Evolutionary conservation across 495 filamentous ascomycete genomes (phyloP).

Genomic region (Rostrohypoxylon terebratum): DNA sequence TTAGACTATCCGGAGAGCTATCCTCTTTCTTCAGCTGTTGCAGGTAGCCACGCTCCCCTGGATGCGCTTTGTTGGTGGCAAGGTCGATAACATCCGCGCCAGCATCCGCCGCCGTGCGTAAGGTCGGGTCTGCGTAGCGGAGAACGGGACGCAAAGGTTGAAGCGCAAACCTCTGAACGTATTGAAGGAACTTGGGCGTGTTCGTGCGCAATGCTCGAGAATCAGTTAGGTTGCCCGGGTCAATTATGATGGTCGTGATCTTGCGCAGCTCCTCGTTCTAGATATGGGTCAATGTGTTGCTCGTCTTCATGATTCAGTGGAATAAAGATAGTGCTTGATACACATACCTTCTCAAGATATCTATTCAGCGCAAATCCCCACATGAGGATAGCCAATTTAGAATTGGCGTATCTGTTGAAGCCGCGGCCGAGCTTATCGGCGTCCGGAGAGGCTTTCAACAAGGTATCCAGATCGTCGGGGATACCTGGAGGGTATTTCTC

Average conservation of each 20-base stretch:
- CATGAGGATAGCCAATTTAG: slow-evolving; percentile 58
- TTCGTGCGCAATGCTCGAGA: slow-evolving; percentile 60
- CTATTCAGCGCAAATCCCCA: slow-evolving; percentile 61
- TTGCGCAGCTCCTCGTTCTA: slow-evolving; percentile 52
- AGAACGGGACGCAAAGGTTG: slow-evolving; percentile 54
- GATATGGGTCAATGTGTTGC: not conserved
- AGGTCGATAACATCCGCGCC: slow-evolving; percentile 52
- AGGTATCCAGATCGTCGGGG: slow-evolving; percentile 43
- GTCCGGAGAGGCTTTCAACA: slow-evolving; percentile 36
- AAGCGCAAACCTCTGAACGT: slow-evolving; percentile 45
- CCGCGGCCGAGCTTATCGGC: slow-evolving; percentile 54
- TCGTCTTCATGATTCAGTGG: not conserved
- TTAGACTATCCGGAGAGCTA: slow-evolving; percentile 55
- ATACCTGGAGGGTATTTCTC: slow-evolving; percentile 52
- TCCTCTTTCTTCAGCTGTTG: slow-evolving; percentile 51
- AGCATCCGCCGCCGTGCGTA: slow-evolving; percentile 54
- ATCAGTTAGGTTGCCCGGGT: slow-evolving; percentile 60
- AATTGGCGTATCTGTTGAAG: slow-evolving; percentile 58
- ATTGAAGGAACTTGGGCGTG: slow-evolving; percentile 50
- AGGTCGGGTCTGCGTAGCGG: slow-evolving; percentile 49
- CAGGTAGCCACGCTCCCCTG: slow-evolving; percentile 57
- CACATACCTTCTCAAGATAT: slow-evolving; percentile 54
- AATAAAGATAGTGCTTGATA: not conserved
- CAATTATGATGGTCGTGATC: slow-evolving; percentile 60
- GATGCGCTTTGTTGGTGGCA: slow-evolving; percentile 42